These are phyloP conservation scores for Aspergillus uvarum DNA, from an alignment of 2,329 filamentous ascomycete species.

Conservation along the genomic window DNA sequence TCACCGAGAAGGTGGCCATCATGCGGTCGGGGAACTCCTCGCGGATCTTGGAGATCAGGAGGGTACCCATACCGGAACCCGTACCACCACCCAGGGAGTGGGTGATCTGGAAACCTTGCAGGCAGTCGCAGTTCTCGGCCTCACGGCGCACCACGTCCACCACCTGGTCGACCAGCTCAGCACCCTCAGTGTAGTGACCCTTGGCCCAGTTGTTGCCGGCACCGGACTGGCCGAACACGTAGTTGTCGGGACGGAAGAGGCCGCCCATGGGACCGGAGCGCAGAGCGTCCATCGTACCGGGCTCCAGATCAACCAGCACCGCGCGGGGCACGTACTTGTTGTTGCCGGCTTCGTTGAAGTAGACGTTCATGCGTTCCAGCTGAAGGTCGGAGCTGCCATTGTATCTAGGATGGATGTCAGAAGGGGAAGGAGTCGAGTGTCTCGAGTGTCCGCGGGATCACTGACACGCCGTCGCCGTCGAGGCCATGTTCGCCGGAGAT, in stretches of 20 bases:
- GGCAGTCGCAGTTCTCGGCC: conserved; percentile 98
- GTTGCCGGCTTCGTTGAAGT: conserved; percentile 88
- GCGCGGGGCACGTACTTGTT: conserved; percentile 99
- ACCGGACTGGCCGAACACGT: conserved; percentile 98
- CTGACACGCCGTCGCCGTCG: conserved; percentile 93
- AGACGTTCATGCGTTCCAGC: conserved; percentile 99
- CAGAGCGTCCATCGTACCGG: conserved; percentile 99
- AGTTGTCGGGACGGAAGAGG: conserved; percentile 99
- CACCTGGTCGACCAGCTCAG: conserved; percentile 96
- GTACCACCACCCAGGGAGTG: conserved; percentile 99
- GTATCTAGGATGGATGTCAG: conserved; percentile 61
- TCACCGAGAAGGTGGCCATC: conserved; percentile 99
- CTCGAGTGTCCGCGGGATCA: conserved; percentile 28
- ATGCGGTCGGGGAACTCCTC: conserved; percentile 99
- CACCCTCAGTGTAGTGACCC: conserved; percentile 99
- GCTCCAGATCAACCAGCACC: conserved; percentile 98
- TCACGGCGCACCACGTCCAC: conserved; percentile 98
- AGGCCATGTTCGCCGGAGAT: conserved; percentile 93
- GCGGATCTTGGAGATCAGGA: conserved; percentile 99
- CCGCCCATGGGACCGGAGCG: conserved; percentile 96
- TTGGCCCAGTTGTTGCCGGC: conserved; percentile 99
- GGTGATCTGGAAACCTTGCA: conserved; percentile 99
- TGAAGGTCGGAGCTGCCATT: conserved; percentile 98
- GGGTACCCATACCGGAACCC: conserved; percentile 99
- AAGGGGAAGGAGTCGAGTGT: not conserved